Evolutionary conservation across 495 filamentous ascomycete species (phyloP).

Genomic region (Trichoderma asperelloides): DNA sequence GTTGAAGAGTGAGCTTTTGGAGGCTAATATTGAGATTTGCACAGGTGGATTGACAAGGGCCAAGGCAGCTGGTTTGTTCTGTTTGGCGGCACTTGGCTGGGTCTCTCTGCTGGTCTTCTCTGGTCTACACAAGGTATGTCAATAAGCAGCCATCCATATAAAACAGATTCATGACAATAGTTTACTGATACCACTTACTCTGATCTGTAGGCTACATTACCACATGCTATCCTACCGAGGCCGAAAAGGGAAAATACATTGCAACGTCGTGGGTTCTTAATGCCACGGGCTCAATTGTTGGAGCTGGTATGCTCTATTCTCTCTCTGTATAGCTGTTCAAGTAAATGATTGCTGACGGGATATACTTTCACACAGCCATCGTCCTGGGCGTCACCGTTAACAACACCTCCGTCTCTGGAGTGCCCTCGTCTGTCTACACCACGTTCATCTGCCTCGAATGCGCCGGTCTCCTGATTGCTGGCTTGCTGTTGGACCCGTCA

Average conservation of each 20-base stretch:
- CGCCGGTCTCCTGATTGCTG: background rate
- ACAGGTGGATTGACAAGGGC: constrained; percentile 1
- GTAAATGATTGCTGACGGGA: background rate
- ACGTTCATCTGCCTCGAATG: constrained; percentile 1
- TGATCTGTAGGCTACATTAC: background rate
- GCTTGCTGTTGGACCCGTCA: background rate
- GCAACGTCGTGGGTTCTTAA: background rate
- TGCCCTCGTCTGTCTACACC: background rate
- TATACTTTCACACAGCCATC: background rate
- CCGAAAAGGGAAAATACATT: constrained; percentile 5
- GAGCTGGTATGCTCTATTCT: background rate
- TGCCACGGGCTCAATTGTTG: background rate
- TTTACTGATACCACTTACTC: too few relatives aligned
- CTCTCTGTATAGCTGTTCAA: too few relatives aligned
- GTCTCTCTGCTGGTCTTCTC: background rate
- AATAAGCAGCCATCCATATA: too few relatives aligned
- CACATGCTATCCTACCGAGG: constrained; percentile 1
- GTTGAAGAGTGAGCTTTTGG: background rate
- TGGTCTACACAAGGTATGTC: background rate
- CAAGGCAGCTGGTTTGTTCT: background rate
- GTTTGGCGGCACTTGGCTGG: background rate
- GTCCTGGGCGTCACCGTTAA: background rate
- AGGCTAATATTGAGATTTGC: background rate
- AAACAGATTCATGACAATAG: too few relatives aligned
- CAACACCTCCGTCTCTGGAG: constrained; percentile 5